Evolutionary conservation across 177 flowering plant genomes (phyloP).

Genomic region (Vitis hybrid): DNA sequence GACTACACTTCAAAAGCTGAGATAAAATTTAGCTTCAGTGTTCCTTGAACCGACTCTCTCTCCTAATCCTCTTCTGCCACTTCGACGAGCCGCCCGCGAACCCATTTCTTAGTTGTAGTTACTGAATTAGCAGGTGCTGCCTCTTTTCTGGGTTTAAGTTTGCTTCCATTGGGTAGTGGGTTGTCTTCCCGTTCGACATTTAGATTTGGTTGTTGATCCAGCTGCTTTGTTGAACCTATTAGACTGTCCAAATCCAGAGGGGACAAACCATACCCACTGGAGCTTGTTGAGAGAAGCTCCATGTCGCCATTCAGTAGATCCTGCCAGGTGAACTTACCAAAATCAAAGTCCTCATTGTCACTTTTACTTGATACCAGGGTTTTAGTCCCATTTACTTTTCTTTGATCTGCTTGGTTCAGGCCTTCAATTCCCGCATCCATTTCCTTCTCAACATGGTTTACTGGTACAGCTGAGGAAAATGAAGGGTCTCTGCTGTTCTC

Average conservation of each 20-base stretch:
- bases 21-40: too few species aligned
- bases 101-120: slow-evolving; percentile 50
- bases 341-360: slow-evolving; percentile 16
- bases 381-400: slow-evolving; percentile 43
- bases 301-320: slow-evolving; percentile 17
- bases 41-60: too few species aligned
- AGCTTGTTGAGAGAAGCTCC: slow-evolving; percentile 10
- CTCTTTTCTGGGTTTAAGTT: slow-evolving; percentile 4
- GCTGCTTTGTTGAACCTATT: slow-evolving; percentile 3
- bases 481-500: slow-evolving; percentile 17
- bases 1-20: too few species aligned
- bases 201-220: slow-evolving; percentile 4
- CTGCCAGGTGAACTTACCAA: slow-evolving; percentile 12
- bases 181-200: neutral
- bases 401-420: slow-evolving; percentile 5
- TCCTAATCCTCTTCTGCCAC: slow-evolving; percentile 28
- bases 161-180: slow-evolving; percentile 11
- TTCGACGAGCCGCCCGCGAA: slow-evolving; percentile 65
- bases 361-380: slow-evolving; percentile 3
- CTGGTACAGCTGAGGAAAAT: slow-evolving; percentile 12
- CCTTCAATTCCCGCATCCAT: slow-evolving; percentile 8
- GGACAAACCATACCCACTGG: slow-evolving; percentile 12
- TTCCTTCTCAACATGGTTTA: slow-evolving; percentile 18
- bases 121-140: slow-evolving; percentile 17
- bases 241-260: slow-evolving; percentile 15